These are phyloP conservation scores for Rosa lucieae DNA, from an alignment of 306 rosid genomes.

Conservation along the genomic window DNA sequence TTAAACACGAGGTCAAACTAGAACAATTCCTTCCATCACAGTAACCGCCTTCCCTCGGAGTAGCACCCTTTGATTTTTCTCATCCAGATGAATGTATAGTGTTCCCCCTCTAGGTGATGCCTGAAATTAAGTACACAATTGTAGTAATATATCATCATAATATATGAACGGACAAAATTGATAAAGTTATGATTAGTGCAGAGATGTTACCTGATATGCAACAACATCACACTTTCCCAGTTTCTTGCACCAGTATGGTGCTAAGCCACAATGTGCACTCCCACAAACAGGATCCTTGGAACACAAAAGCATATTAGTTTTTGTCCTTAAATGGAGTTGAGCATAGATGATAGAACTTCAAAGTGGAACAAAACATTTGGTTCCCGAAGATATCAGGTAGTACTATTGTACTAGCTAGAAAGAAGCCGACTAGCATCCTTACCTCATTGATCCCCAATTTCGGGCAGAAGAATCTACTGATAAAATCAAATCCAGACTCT, in stretches of 20 bases:
- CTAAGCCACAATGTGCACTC: slow-evolving; percentile 69
- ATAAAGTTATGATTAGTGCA: background rate
- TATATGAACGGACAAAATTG: background rate
- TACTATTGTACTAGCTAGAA: background rate
- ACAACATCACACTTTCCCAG: slow-evolving; percentile 62
- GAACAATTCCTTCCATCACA: slow-evolving; percentile 64
- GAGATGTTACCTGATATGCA: slow-evolving; percentile 32
- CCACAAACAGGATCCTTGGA: slow-evolving; percentile 68
- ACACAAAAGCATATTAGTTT: background rate
- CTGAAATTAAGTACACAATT: slow-evolving; percentile 26
- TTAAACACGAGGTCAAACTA: slow-evolving; percentile 32
- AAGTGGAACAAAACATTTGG: background rate
- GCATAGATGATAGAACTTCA: background rate
- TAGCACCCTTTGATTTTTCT: slow-evolving; percentile 59
- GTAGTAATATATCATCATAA: background rate
- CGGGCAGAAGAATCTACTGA: slow-evolving; percentile 63
- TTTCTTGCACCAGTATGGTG: slow-evolving; percentile 67
- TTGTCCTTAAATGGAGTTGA: background rate
- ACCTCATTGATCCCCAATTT: slow-evolving; percentile 70
- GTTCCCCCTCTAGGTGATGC: slow-evolving; percentile 81
- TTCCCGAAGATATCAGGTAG: background rate
- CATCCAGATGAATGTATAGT: slow-evolving; percentile 53
- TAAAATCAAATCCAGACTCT: slow-evolving; percentile 65
- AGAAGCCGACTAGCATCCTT: background rate
- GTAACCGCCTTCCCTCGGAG: slow-evolving; percentile 71